These are phyloP conservation scores for Hanseniaspora lindneri DNA, from an alignment of 805 yeast genomes.

Conservation along the genomic window DNA sequence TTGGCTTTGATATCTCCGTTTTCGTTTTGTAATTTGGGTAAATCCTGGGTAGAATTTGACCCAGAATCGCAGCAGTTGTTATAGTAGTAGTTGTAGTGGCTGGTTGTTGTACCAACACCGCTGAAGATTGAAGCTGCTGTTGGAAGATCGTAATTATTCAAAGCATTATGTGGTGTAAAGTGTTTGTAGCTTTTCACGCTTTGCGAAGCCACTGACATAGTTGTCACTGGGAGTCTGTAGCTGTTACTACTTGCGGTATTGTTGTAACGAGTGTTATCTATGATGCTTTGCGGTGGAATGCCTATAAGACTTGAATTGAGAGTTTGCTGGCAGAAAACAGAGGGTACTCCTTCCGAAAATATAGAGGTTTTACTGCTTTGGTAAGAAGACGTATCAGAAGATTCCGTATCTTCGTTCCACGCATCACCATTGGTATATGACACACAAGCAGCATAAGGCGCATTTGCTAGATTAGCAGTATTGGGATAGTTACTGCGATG, in stretches of 20 bases:
- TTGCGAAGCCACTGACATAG: slow-evolving; percentile 19
- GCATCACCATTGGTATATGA: background rate
- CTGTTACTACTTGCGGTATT: slow-evolving; percentile 16
- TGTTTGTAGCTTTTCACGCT: slow-evolving; percentile 12
- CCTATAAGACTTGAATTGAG: slow-evolving; percentile 58
- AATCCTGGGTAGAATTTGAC: background rate
- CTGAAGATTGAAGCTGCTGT: slow-evolving; percentile 8
- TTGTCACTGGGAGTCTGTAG: slow-evolving; percentile 14
- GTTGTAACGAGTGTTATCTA: slow-evolving; percentile 38
- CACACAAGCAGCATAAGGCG: no score
- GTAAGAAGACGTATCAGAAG: slow-evolving; percentile 26
- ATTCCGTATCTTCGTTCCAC: background rate
- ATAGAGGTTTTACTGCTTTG: slow-evolving; percentile 24
- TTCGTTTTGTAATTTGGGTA: no score
- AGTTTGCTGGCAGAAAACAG: slow-evolving; percentile 32
- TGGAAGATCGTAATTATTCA: background rate
- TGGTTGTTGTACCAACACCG: slow-evolving; percentile 13
- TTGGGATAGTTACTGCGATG: no score
- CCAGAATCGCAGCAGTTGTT: background rate
- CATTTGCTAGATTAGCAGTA: no score
- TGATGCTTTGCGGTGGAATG: slow-evolving; percentile 61
- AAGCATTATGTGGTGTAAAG: background rate
- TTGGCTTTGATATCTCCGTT: no score
- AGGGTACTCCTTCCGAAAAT: slow-evolving; percentile 19
- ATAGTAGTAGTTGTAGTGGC: slow-evolving; percentile 8